A percentile compares a stretch with the other conserved stretches of the same genome.
Conservation (phyloP, 176 grass and related monocot genomes). For the Ensete ventricosum region DNA sequence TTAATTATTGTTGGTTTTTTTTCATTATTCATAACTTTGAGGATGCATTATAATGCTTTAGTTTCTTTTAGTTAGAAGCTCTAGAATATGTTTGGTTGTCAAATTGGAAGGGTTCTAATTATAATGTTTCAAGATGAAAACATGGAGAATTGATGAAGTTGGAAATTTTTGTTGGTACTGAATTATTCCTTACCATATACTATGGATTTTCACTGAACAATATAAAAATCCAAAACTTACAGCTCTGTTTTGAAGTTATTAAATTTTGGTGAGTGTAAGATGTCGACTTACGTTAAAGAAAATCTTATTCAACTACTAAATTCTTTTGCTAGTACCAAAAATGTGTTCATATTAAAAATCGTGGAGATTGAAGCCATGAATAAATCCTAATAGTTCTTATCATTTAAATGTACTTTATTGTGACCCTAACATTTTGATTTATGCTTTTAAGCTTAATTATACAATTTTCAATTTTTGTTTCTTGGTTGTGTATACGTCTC, state of each 20-base stretch:
- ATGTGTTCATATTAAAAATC: too few species aligned
- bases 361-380: too few species aligned
- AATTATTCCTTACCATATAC: not conserved
- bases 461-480: too few species aligned
- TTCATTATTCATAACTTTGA: not conserved
- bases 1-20: not conserved
- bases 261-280: not conserved
- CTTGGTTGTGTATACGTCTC: too few species aligned
- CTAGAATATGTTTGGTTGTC: not conserved
- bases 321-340: too few species aligned
- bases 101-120: not conserved
- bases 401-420: too few species aligned
- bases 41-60: not conserved
- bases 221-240: not conserved
- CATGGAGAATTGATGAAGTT: not conserved
- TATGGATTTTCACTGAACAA: not conserved
- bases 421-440: too few species aligned
- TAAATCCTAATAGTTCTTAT: too few species aligned
- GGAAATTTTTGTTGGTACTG: not conserved
- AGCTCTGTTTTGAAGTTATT: not conserved
- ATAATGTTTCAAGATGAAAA: too few species aligned
- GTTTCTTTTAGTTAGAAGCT: constrained; percentile 1
- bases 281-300: too few species aligned
- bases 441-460: too few species aligned
- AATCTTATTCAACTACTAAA: too few species aligned